Evolutionary conservation across 2,329 filamentous ascomycete genomes (phyloP).

Genomic region (Paecilomyces formosus): DNA sequence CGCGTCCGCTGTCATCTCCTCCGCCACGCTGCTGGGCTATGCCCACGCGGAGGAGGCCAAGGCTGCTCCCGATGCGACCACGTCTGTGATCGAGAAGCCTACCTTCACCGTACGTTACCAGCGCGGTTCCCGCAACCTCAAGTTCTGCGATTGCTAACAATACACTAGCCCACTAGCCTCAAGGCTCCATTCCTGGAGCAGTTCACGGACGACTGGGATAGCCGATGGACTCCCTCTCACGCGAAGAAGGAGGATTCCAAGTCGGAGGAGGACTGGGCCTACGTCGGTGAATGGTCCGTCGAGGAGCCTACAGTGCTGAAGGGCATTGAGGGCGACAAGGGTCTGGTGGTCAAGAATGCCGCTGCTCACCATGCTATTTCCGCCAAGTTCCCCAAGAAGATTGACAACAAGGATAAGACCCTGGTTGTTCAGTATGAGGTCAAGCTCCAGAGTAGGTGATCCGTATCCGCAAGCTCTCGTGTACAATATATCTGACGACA

Average conservation of each 20-base stretch:
- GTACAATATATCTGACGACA: slow-evolving; percentile 23
- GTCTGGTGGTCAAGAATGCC: slow-evolving; percentile 94
- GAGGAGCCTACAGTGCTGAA: slow-evolving; percentile 88
- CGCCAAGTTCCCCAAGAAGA: slow-evolving; percentile 92
- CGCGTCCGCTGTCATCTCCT: slow-evolving; percentile 60
- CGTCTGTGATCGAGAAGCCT: slow-evolving; percentile 59
- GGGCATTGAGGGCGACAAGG: slow-evolving; percentile 91
- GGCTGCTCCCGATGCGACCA: slow-evolving; percentile 45
- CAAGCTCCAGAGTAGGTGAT: slow-evolving; percentile 84
- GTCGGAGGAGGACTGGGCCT: slow-evolving; percentile 87
- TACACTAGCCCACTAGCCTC: slow-evolving; percentile 67
- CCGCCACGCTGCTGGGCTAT: slow-evolving; percentile 60
- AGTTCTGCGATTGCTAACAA: slow-evolving; percentile 8
- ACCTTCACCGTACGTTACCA: slow-evolving; percentile 72
- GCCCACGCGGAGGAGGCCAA: slow-evolving; percentile 64
- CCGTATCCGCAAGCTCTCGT: neutral
- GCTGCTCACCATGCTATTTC: slow-evolving; percentile 99
- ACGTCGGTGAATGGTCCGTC: slow-evolving; percentile 91
- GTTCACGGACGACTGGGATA: slow-evolving; percentile 94
- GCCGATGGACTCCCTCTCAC: slow-evolving; percentile 86
- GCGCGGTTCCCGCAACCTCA: slow-evolving; percentile 6
- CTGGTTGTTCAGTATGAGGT: slow-evolving; percentile 98
- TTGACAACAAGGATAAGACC: slow-evolving; percentile 95
- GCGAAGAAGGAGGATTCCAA: slow-evolving; percentile 90
- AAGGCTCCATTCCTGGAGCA: slow-evolving; percentile 97